Evolutionary conservation across 805 yeast species (phyloP), one percentile per base, ranked within the genome.

Genomic region (Isabelozyma pseudorhagii): DNA sequence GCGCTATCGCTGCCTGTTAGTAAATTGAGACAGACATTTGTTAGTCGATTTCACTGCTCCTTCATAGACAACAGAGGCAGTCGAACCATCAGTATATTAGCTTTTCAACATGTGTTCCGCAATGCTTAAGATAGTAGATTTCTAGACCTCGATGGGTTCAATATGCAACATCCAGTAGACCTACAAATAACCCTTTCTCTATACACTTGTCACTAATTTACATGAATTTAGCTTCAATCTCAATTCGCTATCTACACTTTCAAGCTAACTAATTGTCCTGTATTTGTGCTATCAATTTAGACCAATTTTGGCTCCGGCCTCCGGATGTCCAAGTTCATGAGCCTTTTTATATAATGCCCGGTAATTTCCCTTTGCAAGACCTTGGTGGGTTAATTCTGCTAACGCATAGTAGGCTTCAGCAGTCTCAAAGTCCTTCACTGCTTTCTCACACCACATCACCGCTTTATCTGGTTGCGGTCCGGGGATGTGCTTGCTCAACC

Each of bases 401-500:
- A 72, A 69, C 45, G 64, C 65, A 47, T 56, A 70, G 47, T 57
- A 64, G n/a, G 77, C 77, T 39, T 73, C 76, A 2, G 75, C 65
- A 6, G 66, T 57, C 9, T 60, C 57, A 50, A 67, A 72, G 53
- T 72, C 77, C 51, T 66, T 64, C 29, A 72, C 60, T 2, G 78
- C 78, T 5, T 75, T 55, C 38, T 73, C 76, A 52, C 76, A 71
- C 78, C 78, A 74, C 60, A 64, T 64, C 15, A 69, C 56, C 0
- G 78, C 77, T 53, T 60, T 62, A 34, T 66, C 69, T 0, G 69
- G 72, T 44, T 66, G 65, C 6, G 74, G 68, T 17, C 51, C 50
- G 8, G 76, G 75, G 42, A 74, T 66, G 45, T 69, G 67, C 49
- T 67, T 71, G 47, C 67, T 63, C 18, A 52, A 54, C 8, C 72